phyloP scores from a whole-genome alignment of 768 basidiomycete genomes.

The Amanita exitialis region DNA sequence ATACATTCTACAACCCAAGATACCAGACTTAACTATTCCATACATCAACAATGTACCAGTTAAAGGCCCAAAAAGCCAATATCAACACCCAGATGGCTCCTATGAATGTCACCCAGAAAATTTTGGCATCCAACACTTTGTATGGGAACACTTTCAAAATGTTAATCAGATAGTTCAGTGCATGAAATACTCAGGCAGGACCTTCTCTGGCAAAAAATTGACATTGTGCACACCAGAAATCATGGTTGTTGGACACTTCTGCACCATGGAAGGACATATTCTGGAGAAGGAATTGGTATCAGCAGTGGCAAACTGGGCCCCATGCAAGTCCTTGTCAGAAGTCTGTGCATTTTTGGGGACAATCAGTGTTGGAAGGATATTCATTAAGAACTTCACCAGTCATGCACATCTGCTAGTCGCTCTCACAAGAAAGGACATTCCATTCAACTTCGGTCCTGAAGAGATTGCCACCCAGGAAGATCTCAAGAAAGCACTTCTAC shows the following conservation, averaged over 20 bases:
- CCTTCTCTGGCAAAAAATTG: constrained; percentile 16
- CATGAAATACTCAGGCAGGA: constrained; percentile 19
- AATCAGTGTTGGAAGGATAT: constrained; percentile 16
- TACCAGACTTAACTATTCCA: no score
- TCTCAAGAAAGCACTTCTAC: constrained; percentile 16
- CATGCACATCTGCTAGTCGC: constrained; percentile 14
- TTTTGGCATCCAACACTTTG: no score
- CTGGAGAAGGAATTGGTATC: constrained; percentile 15
- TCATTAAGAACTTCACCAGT: constrained; percentile 19
- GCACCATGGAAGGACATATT: constrained; percentile 22
- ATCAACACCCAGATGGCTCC: no score
- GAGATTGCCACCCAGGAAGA: no score
- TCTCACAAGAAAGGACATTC: constrained; percentile 17
- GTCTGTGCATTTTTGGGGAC: constrained; percentile 22
- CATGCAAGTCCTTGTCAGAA: constrained; percentile 12
- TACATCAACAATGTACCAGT: no score
- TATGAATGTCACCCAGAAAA: no score
- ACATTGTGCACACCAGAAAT: constrained; percentile 11
- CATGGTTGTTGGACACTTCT: constrained; percentile 23
- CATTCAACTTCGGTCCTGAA: constrained; percentile 19
- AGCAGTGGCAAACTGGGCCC: constrained; percentile 19
- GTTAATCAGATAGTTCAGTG: constrained; percentile 23
- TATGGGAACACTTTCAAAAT: constrained; percentile 25
- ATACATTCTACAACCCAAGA: no score
- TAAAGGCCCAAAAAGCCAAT: no score